Base-by-base conservation (phyloP, 2,329 filamentous ascomycete genomes). In the Colletotrichum echinochloae region DNA sequence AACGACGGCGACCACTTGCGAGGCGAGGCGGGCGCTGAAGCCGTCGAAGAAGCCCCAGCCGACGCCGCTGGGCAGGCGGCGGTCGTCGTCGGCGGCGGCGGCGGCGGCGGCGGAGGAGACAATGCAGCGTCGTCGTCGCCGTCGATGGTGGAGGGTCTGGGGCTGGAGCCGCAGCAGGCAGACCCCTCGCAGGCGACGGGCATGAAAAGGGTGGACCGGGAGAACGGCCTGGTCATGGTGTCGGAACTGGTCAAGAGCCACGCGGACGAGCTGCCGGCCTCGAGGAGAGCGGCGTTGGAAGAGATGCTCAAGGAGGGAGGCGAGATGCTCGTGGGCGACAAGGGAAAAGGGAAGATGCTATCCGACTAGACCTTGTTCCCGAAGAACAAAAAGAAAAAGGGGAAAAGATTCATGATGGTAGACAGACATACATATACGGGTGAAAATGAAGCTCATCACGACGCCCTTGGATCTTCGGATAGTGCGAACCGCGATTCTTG, bases 141-240 rank as follows among this genome's bases (percentile, higher is more conserved):
- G 23, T 73, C 74, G 5, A 66, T 77, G 51, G 75, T 81, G 1
- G 77, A 80, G 1, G 80, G 78, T 0, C 73, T 86, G 8, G 79
- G 78, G 5, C 76, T 86, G 16, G 81, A 86, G 74, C 85, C 85
- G 59, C 85, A 84, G 74, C 85, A 85, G 69, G 81, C 81, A 4
- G 83, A 87, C 60, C 78, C 82, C 0, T 79, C 78, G 30, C 80
- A 83, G 65, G 77, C 80, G 51, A 83, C 82, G 1, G 81, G 81
- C 52, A 86, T 87, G 81, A 79, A 80, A 1, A 83, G 82, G 70
- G 81, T 88, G 7, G 89, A 91, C 74, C 83, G 88, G 11, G 89
- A 91, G 77, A 91, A 91, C 71, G 88, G 84, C 0, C 78, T 91
- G 28, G 87, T 91, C 0, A 77, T 91, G 66, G 83, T 89, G 4